A percentile compares a stretch with the other conserved stretches of the same genome.
phyloP scores from a whole-genome alignment of 2,329 filamentous ascomycete species.

The Dichotomopilus funicola region DNA sequence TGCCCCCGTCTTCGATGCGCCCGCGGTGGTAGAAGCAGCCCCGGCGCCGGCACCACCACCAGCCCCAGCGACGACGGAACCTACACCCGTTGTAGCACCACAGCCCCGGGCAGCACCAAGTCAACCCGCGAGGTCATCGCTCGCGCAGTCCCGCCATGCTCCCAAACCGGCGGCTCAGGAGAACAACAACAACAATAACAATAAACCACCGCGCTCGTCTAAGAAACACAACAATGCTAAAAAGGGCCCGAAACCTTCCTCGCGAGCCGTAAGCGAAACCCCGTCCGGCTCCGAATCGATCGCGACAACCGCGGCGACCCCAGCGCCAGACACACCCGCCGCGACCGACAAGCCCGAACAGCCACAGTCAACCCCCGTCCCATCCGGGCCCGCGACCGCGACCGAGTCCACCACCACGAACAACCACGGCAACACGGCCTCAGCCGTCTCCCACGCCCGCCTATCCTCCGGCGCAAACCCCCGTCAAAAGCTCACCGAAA shows the following conservation, averaged over 20 bases:
- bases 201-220: background rate
- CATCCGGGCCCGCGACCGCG: background rate
- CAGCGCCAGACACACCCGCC: background rate
- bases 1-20: background rate
- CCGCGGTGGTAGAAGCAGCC: background rate
- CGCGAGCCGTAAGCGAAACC: conserved; percentile 3
- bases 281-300: background rate
- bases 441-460: conserved; percentile 33
- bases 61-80: background rate
- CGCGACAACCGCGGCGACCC: background rate
- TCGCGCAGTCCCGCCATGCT: conserved; percentile 31
- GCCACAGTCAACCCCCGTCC: background rate
- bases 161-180: conserved; percentile 20
- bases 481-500: conserved; percentile 53
- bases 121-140: conserved; percentile 21
- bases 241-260: background rate
- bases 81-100: conserved; percentile 10
- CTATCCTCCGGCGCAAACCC: conserved; percentile 51
- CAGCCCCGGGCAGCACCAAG: conserved; percentile 6
- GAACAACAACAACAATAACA: conserved; percentile 7
- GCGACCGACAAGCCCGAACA: conserved; percentile 7
- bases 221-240: conserved; percentile 5
- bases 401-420: background rate
- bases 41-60: background rate
- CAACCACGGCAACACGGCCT: conserved; percentile 26